phyloP scores from a whole-genome alignment of 305 asterid species.

The Nicotiana rustica region DNA sequence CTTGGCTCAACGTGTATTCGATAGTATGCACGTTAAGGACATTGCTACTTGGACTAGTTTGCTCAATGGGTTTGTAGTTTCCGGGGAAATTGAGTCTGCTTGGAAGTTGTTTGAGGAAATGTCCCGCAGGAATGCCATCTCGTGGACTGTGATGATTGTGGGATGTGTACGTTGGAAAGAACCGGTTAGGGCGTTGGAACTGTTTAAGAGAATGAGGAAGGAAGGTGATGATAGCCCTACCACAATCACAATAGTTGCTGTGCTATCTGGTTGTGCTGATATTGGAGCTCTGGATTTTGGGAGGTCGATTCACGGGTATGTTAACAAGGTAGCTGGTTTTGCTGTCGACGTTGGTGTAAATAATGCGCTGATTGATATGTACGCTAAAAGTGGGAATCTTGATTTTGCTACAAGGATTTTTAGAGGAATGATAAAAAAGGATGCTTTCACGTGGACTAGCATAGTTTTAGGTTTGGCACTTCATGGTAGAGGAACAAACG shows the following conservation, averaged over 20 bases:
- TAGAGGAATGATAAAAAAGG: constrained; percentile 55
- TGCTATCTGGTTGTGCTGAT: constrained; percentile 89
- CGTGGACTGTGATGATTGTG: constrained; percentile 89
- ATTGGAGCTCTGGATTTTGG: constrained; percentile 80
- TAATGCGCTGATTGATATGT: constrained; percentile 82
- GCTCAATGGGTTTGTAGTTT: constrained; percentile 62
- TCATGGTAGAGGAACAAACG: constrained; percentile 67
- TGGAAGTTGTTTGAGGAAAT: constrained; percentile 62
- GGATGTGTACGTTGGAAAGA: constrained; percentile 69
- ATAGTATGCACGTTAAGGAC: constrained; percentile 52
- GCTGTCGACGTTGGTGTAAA: constrained; percentile 56
- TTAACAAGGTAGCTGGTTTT: constrained; percentile 59
- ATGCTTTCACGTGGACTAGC: constrained; percentile 76
- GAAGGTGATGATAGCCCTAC: constrained; percentile 63
- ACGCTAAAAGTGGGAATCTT: constrained; percentile 71
- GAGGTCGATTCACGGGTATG: constrained; percentile 64
- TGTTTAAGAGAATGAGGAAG: constrained; percentile 61
- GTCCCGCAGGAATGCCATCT: constrained; percentile 69
- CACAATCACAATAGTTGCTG: constrained; percentile 67
- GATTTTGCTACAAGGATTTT: constrained; percentile 62
- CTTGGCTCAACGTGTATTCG: constrained; percentile 60
- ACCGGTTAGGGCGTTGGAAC: constrained; percentile 60
- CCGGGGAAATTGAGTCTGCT: constrained; percentile 60
- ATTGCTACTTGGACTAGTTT: constrained; percentile 82
- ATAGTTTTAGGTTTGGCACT: constrained; percentile 76